These are phyloP conservation scores for Magnusiomyces tetraspermus DNA, from an alignment of 1,139 yeast genomes.

Conservation along the genomic window DNA sequence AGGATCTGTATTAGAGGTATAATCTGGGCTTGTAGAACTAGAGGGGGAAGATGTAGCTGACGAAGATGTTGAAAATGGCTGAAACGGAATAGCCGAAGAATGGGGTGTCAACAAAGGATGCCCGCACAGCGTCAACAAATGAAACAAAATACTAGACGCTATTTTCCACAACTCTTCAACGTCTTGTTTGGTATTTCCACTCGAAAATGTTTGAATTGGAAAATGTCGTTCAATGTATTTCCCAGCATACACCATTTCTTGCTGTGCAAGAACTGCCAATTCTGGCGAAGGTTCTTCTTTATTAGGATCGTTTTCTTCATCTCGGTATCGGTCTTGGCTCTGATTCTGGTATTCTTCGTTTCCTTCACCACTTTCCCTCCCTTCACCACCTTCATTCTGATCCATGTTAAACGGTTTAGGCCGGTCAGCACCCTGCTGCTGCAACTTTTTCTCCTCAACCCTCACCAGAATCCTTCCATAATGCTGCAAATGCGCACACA, in stretches of 20 bases:
- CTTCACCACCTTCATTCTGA: too few relatives aligned
- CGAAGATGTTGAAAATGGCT: not conserved
- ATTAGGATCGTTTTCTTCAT: not conserved
- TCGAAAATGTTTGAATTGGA: not conserved
- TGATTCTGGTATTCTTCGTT: not conserved
- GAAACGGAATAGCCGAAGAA: too few relatives aligned
- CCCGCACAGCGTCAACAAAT: not conserved
- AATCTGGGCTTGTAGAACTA: too few relatives aligned
- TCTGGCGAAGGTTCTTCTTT: not conserved
- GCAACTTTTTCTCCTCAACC: not conserved
- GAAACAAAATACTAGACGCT: not conserved
- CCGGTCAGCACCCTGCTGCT: not conserved
- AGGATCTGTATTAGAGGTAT: not conserved
- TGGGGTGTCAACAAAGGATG: not conserved
- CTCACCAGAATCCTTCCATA: not conserved
- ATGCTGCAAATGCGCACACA: constrained; percentile 2
- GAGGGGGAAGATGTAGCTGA: not conserved
- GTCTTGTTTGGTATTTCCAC: not conserved
- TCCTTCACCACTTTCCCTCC: not conserved
- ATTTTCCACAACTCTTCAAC: not conserved
- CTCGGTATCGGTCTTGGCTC: not conserved
- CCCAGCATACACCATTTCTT: constrained; percentile 1
- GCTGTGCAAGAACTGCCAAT: not conserved
- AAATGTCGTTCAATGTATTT: not conserved
- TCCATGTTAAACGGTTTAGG: too few relatives aligned